These are phyloP conservation scores for Fomes fomentarius DNA, from an alignment of 1,284 basidiomycete species.

Conservation along the genomic window DNA sequence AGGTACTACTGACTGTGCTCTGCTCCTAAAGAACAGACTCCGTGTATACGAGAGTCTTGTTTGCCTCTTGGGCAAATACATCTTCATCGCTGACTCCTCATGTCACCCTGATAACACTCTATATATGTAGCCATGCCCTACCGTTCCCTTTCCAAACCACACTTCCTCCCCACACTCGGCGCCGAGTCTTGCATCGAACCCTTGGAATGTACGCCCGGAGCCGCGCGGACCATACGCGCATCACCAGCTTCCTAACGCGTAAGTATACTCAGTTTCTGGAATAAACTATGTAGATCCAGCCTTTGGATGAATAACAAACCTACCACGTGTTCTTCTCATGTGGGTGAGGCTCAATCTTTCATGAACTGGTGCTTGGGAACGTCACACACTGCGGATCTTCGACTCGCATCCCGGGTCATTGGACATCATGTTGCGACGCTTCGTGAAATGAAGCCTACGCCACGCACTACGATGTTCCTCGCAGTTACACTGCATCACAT, in stretches of 20 bases:
- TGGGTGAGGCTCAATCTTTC: slow-evolving; percentile 21
- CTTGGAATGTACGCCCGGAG: slow-evolving; percentile 18
- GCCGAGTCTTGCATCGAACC: background rate
- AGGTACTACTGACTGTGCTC: too few relatives aligned
- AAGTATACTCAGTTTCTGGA: slow-evolving; percentile 64
- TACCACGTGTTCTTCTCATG: slow-evolving; percentile 39
- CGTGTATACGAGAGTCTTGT: too few relatives aligned
- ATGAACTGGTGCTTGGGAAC: background rate
- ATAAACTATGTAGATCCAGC: slow-evolving; percentile 65
- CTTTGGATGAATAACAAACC: slow-evolving; percentile 20
- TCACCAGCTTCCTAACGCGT: slow-evolving; percentile 54
- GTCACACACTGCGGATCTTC: background rate
- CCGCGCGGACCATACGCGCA: slow-evolving; percentile 32
- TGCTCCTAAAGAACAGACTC: too few relatives aligned
- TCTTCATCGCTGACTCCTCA: too few relatives aligned
- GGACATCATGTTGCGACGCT: too few relatives aligned
- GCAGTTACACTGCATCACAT: too few relatives aligned
- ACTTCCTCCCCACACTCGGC: background rate
- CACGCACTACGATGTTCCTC: background rate
- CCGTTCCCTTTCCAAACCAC: background rate
- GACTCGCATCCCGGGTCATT: background rate
- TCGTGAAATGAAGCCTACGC: too few relatives aligned
- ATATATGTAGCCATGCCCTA: background rate
- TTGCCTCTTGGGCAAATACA: too few relatives aligned
- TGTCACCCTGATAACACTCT: too few relatives aligned